A percentile compares a stretch with the other conserved stretches of the same genome.
Evolutionary conservation across 306 rosid genomes (phyloP).

Genomic region (Myrica gale): DNA sequence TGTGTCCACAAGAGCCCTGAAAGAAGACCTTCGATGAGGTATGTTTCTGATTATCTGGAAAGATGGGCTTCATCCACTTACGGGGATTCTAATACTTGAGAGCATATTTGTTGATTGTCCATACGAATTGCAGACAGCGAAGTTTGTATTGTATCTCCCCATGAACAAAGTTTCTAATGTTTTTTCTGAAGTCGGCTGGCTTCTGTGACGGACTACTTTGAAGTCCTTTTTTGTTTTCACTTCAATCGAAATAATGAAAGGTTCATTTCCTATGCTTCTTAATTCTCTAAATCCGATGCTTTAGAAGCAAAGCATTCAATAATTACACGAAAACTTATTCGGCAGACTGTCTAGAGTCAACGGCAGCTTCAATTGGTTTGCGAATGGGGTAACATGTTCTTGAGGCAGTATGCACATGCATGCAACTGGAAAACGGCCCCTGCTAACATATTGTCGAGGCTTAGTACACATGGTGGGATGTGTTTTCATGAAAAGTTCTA

Average conservation of each 20-base stretch:
- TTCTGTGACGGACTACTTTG: neutral
- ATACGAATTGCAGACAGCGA: neutral
- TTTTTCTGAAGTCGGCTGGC: neutral
- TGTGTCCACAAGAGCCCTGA: constrained; percentile 56
- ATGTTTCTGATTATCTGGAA: constrained; percentile 41
- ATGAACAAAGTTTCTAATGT: neutral
- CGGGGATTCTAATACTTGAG: neutral
- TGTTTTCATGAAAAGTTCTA: no score
- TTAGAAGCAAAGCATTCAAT: neutral
- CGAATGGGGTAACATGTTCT: neutral
- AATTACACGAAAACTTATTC: neutral
- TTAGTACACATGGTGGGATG: no score
- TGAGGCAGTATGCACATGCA: neutral
- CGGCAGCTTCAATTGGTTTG: constrained; percentile 3
- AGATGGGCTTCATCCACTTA: constrained; percentile 30
- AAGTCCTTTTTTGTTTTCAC: neutral
- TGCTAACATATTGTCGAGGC: no score
- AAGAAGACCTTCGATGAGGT: constrained; percentile 51
- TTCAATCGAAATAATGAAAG: neutral
- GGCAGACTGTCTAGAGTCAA: neutral
- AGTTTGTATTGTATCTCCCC: neutral
- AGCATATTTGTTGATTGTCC: neutral
- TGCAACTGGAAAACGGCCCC: no score
- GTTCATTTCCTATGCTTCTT: neutral
- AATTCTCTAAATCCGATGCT: neutral